phyloP scores from a whole-genome alignment of 1,284 basidiomycete genomes.

The Golubevia sp. region DNA sequence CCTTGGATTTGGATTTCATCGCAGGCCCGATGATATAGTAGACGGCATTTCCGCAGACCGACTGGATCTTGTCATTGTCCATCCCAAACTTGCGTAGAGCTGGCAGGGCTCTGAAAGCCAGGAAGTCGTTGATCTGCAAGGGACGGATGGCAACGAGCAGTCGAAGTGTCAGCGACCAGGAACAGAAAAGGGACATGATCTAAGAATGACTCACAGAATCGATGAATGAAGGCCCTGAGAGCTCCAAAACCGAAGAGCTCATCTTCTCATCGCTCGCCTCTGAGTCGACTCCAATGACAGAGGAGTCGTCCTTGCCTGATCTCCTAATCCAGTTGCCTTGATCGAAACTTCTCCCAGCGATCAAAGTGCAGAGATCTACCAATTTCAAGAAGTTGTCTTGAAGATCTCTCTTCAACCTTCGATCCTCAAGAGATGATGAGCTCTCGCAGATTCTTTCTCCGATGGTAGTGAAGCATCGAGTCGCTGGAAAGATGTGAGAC shows the following conservation, averaged over 20 bases:
- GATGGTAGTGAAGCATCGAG: conserved; percentile 78
- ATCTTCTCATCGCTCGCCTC: conserved; percentile 69
- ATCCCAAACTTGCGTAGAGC: conserved; percentile 78
- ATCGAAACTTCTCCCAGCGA: conserved; percentile 77
- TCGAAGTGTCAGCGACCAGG: not conserved
- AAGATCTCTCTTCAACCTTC: conserved; percentile 82
- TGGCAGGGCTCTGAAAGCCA: conserved; percentile 75
- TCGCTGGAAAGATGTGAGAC: conserved; percentile 50
- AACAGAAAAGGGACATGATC: no score
- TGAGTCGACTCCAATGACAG: conserved; percentile 5
- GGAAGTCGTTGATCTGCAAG: conserved; percentile 72
- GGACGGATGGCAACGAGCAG: not conserved
- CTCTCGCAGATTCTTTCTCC: conserved; percentile 79
- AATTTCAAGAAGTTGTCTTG: conserved; percentile 88
- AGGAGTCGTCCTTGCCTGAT: conserved; percentile 67
- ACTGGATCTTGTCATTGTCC: conserved; percentile 81
- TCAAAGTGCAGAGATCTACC: conserved; percentile 76
- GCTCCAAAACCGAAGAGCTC: conserved; percentile 35
- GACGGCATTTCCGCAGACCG: conserved; percentile 79
- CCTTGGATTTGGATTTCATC: conserved; percentile 66
- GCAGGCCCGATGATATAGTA: conserved; percentile 84
- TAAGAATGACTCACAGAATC: conserved; percentile 18
- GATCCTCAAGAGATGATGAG: conserved; percentile 86
- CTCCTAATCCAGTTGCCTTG: conserved; percentile 79
- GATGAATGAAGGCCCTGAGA: conserved; percentile 6